phyloP scores from a whole-genome alignment of 1,284 basidiomycete genomes.

The Anthracocystis setariae region DNA sequence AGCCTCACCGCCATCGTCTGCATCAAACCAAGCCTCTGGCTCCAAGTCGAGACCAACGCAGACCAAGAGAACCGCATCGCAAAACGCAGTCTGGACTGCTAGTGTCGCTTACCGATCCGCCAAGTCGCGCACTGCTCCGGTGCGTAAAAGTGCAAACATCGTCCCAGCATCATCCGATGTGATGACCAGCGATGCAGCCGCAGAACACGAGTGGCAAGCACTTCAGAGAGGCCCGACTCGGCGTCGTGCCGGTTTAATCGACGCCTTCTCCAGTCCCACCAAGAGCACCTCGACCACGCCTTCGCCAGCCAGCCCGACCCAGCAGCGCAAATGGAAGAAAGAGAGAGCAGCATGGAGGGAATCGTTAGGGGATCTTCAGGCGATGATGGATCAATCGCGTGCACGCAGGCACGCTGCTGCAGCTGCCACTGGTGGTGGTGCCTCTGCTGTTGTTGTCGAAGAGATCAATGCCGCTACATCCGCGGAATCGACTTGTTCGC shows the following conservation, averaged over 20 bases:
- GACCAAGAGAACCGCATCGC: conserved; percentile 26
- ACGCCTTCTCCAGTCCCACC: conserved; percentile 41
- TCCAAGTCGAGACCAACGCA: background rate
- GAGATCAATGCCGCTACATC: background rate
- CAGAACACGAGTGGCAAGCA: conserved; percentile 28
- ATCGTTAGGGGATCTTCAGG: conserved; percentile 35
- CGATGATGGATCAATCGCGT: conserved; percentile 39
- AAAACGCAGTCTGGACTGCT: conserved; percentile 41
- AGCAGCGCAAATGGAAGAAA: conserved; percentile 39
- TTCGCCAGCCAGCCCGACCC: conserved; percentile 12
- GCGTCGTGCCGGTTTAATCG: conserved; percentile 34
- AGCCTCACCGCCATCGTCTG: conserved; percentile 5
- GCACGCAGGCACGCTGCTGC: conserved; percentile 19
- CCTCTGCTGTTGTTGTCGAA: background rate
- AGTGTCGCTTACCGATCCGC: conserved; percentile 42
- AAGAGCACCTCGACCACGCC: conserved; percentile 10
- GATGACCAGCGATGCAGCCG: conserved; percentile 16
- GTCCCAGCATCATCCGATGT: conserved; percentile 11
- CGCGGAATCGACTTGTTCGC: background rate
- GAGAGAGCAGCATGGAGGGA: conserved; percentile 45
- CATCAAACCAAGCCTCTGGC: conserved; percentile 5
- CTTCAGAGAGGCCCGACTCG: conserved; percentile 19
- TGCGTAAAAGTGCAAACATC: conserved; percentile 12
- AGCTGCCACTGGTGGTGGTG: background rate
- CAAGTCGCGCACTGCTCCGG: conserved; percentile 37